Percentiles rank a stretch among this genome's conserved stretches.
Evolutionary conservation across 768 basidiomycete genomes (phyloP).

Genomic region (Saitozyma podzolica): DNA sequence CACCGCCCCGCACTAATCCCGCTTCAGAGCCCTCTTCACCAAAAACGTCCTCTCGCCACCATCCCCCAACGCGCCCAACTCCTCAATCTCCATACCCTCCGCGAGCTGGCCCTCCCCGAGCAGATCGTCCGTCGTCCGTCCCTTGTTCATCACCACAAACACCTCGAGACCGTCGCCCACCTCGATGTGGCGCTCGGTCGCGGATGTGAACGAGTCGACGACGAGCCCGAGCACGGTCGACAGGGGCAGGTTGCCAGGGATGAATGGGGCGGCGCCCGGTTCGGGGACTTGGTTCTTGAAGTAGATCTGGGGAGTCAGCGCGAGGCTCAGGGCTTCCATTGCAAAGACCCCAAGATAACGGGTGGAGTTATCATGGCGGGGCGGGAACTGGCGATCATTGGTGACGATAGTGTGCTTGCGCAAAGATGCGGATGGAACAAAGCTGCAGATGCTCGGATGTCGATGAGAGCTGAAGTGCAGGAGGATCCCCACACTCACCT

Average conservation of each 20-base stretch:
- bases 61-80: slow-evolving; percentile 39
- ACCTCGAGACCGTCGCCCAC: slow-evolving; percentile 96
- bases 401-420: too few relatives aligned
- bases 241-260: slow-evolving; percentile 77
- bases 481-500: slow-evolving; percentile 61
- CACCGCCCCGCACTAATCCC: slow-evolving; percentile 31
- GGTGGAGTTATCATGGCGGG: too few relatives aligned
- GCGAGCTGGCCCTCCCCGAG: slow-evolving; percentile 33
- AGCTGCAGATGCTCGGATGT: too few relatives aligned
- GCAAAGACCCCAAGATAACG: too few relatives aligned
- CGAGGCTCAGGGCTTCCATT: neutral
- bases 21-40: slow-evolving; percentile 35
- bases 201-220: slow-evolving; percentile 93
- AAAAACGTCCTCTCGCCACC: slow-evolving; percentile 43
- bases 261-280: slow-evolving; percentile 64
- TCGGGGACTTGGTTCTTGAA: slow-evolving; percentile 90
- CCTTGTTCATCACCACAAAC: slow-evolving; percentile 76
- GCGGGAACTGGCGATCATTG: too few relatives aligned
- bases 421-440: too few relatives aligned
- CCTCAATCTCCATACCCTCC: slow-evolving; percentile 42
- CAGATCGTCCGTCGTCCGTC: slow-evolving; percentile 60
- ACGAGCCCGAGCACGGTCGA: slow-evolving; percentile 78
- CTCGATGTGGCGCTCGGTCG: slow-evolving; percentile 98
- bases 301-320: slow-evolving; percentile 70
- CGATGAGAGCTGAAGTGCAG: too few relatives aligned